Base-by-base conservation (phyloP, 768 basidiomycete species). In the Russula sp. region DNA sequence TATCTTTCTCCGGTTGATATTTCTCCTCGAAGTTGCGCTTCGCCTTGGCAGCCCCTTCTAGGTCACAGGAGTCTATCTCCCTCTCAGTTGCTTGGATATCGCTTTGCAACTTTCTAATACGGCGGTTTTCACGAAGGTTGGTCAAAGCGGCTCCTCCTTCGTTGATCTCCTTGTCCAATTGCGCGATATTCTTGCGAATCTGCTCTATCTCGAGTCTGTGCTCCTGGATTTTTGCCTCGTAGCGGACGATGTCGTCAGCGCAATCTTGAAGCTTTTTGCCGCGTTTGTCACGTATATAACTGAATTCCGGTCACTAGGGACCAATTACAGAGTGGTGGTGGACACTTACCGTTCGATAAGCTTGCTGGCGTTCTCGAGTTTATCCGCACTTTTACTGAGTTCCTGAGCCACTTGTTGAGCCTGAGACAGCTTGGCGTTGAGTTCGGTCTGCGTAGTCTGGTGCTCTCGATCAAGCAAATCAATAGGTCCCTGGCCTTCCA, bases 41-140 rank as follows among this genome's bases (percentile, higher is more conserved):
- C 22, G 92, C 90, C 71, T 84, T 89, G 20, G 87, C 88, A 20
- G 93, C 91, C 64, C 84, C 86, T 67, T 95, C 93, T 76, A 98
- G 82, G 73, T 98, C 91, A 62, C 84, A 80, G 6, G 78, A 75
- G 51, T 86, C 85, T 59, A 97, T 88, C 73, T 94, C 80, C 11
- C 76, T 78, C 70, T 91, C 84, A 7, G 86, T 84, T 1, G 78
- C 77, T 34, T 76, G 77, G 34, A 97, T 88, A 58, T 91, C 84
- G 51, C 79, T 77, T 59, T 80, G 78, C 27, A 92, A 77, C 69
- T 82, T 82, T 61, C 92, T 80, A 58, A 91, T 84, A 4, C 89
- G 84, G 50, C 93, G 76, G 72, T 98, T 99, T 72, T 94, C 90
- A 64, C 88, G 83, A 58, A 92, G 73, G 72, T 87, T 89, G 31